A percentile compares a stretch with the other conserved stretches of the same genome.
Conservation (phyloP, 805 yeast genomes). For the Wickerhamomyces hampshirensis region DNA sequence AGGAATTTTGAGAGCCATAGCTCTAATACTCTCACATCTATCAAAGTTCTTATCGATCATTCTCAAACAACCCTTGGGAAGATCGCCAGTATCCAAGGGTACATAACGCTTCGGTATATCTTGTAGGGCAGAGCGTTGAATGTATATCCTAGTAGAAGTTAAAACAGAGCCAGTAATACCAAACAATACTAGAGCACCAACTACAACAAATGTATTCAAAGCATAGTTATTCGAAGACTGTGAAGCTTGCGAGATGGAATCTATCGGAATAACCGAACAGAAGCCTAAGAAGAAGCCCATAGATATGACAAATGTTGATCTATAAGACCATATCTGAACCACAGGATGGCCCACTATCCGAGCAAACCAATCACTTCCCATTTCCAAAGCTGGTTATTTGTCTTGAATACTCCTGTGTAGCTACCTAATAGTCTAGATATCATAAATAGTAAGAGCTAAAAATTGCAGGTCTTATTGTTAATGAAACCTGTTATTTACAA, state of each 20-base stretch:
- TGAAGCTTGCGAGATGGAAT: constrained; percentile 60
- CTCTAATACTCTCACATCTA: constrained; percentile 37
- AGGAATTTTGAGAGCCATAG: constrained; percentile 36
- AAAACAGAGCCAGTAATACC: constrained; percentile 44
- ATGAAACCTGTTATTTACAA: too few relatives aligned
- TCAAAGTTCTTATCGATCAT: constrained; percentile 36
- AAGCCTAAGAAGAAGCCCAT: constrained; percentile 47
- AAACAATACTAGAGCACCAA: constrained; percentile 63
- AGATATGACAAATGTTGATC: constrained; percentile 38
- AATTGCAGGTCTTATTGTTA: background rate
- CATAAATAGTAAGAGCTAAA: too few relatives aligned
- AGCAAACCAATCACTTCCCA: constrained; percentile 3
- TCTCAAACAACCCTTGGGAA: constrained; percentile 42
- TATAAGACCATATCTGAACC: constrained; percentile 37
- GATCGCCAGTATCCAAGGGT: constrained; percentile 58
- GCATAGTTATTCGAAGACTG: constrained; percentile 59
- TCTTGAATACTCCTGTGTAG: too few relatives aligned
- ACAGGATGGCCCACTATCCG: constrained; percentile 7
- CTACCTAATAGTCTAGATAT: too few relatives aligned
- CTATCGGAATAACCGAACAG: constrained; percentile 71
- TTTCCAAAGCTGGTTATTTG: too few relatives aligned
- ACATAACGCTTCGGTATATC: constrained; percentile 79
- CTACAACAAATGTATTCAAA: constrained; percentile 75
- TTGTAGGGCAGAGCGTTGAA: constrained; percentile 51
- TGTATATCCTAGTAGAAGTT: constrained; percentile 55